Conservation (phyloP, 495 filamentous ascomycete species). For the Penicillium egyptiacum region DNA sequence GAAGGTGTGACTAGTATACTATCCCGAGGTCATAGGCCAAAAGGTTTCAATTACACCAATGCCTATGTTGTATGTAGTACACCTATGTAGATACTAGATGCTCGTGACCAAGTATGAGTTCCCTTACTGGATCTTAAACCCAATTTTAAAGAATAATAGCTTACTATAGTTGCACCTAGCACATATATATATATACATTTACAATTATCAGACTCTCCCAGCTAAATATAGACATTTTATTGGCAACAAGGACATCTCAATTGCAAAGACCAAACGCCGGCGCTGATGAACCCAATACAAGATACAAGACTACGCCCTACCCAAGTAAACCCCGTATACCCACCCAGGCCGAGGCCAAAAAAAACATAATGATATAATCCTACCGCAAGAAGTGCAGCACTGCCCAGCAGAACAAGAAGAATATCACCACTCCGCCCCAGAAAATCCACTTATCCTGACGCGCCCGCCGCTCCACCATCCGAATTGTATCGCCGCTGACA, state of each 20-base stretch:
- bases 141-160: not conserved
- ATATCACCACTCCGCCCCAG: slow-evolving; percentile 81
- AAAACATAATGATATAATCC: not conserved
- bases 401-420: slow-evolving; percentile 88
- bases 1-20: not conserved
- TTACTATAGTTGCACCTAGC: not conserved
- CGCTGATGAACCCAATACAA: slow-evolving; percentile 32
- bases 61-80: not conserved
- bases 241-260: slow-evolving; percentile 4
- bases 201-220: not conserved
- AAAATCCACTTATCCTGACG: slow-evolving; percentile 99
- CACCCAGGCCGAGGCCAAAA: not conserved
- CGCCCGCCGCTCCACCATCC: slow-evolving; percentile 89
- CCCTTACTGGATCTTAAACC: not conserved
- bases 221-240: not conserved
- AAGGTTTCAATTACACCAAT: not conserved
- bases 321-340: slow-evolving; percentile 4
- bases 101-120: not conserved
- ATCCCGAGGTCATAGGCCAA: not conserved
- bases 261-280: slow-evolving; percentile 32
- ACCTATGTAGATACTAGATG: not conserved
- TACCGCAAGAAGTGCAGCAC: slow-evolving; percentile 80
- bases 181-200: not conserved
- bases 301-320: slow-evolving; percentile 21
- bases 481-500: slow-evolving; percentile 91